Conservation (phyloP, 148 eudicot genomes). For the Vaccinium darrowii region DNA sequence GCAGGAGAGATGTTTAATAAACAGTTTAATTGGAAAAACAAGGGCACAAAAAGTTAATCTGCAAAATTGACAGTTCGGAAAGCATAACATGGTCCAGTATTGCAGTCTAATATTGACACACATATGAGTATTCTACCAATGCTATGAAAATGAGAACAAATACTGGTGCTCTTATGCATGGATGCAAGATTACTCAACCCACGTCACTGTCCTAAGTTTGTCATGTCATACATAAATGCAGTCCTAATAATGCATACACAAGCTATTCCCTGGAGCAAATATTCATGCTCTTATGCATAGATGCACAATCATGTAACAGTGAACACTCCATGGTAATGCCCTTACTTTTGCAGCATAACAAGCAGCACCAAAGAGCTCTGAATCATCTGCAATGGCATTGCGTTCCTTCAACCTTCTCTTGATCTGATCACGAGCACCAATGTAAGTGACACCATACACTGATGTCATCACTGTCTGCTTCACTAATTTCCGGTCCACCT, state of each 20-base stretch:
- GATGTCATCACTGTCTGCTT: slow-evolving; percentile 99
- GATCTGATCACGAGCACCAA: slow-evolving; percentile 97
- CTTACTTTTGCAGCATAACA: slow-evolving; percentile 94
- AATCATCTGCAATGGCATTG: slow-evolving; percentile 48
- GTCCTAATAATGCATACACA: neutral
- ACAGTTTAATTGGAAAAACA: neutral
- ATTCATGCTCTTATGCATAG: neutral
- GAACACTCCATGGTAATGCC: neutral
- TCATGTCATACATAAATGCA: neutral
- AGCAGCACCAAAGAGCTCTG: slow-evolving; percentile 74
- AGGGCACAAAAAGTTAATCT: slow-evolving; percentile 5
- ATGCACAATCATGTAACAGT: neutral
- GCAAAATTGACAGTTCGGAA: neutral
- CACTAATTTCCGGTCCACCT: slow-evolving; percentile 97
- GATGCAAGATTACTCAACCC: neutral
- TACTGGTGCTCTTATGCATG: neutral
- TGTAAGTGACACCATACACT: slow-evolving; percentile 96
- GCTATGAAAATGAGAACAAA: neutral
- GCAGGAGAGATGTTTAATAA: neutral
- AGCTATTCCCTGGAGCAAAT: neutral
- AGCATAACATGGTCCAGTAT: neutral
- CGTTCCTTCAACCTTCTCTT: slow-evolving; percentile 93
- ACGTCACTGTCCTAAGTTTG: neutral
- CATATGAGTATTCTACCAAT: neutral
- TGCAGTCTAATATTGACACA: neutral